Evolutionary conservation across 2,329 filamentous ascomycete species (phyloP), one percentile per base, ranked within the genome.

Genomic region (Claviceps maximensis): DNA sequence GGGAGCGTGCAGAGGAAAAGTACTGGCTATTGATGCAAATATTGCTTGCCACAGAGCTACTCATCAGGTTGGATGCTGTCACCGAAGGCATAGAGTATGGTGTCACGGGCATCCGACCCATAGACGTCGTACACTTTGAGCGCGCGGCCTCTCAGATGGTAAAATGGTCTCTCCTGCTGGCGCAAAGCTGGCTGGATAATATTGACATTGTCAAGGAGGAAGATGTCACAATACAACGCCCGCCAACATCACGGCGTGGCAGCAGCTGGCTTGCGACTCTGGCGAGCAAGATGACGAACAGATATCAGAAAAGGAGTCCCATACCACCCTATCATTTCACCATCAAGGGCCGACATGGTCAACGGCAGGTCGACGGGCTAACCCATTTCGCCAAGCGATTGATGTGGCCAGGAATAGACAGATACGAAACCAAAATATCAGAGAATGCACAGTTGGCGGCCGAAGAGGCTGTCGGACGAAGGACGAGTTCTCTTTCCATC

Each of bases 21-120:
- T 84, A 83, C 60, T 85, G 82, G 81, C 69, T 86, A 5, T 67
- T 86, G 12, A 70, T 85, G 54, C 82, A 86, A 63, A 79, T 86
- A 51, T 65, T 86, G 19, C 69, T 86, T 23, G 73, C 81, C 9
- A 83, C 79, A 42, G 82, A 86, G 64, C 72, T 86, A n/a, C 71
- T 85, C 25, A 70, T 84, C 38, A 74, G 83, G 17, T 68, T 86
- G 7, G 82, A 86, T 59, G 76, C 76, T 33, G 77, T 85, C 54
- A 82, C 79, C 1, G 75, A 79, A 54, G 76, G 79, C 27, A 76
- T 81, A 54, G 78, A 82, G 61, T 69, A 74, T 48, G 77, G 77
- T 5, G 64, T 74, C 4, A 72, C 74, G 50, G 70, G 68, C 47
- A 72, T 80, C 52, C 74, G 72, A 54, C 72, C 76, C n/a, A 71